A percentile compares a stretch with the other conserved stretches of the same genome.
Evolutionary conservation across 495 filamentous ascomycete species (phyloP).

Genomic region (Aspergillus ellipticus): DNA sequence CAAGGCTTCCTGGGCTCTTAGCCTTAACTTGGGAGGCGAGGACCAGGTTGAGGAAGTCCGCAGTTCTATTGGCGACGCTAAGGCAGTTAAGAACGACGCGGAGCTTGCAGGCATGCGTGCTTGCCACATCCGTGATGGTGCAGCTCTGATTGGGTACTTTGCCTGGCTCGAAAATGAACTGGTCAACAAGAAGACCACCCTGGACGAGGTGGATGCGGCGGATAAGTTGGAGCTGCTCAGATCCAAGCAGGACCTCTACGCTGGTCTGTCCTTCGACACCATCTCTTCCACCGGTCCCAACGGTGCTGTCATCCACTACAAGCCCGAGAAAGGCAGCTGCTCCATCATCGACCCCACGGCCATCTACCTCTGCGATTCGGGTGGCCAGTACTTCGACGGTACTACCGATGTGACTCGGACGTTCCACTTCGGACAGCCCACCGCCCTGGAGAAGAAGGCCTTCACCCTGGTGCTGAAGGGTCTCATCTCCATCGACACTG

Average conservation of each 20-base stretch:
- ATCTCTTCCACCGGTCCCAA: conserved; percentile 95
- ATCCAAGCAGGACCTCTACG: conserved; percentile 76
- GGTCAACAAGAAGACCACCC: conserved; percentile 60
- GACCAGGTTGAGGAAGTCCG: conserved; percentile 80
- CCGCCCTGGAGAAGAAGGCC: conserved; percentile 78
- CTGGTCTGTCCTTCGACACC: conserved; percentile 90
- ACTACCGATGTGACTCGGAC: conserved; percentile 97
- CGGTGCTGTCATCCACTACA: conserved; percentile 97
- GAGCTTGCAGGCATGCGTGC: conserved; percentile 91
- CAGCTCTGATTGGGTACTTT: conserved; percentile 88
- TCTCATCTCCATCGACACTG: conserved; percentile 84
- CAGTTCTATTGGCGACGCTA: conserved; percentile 87
- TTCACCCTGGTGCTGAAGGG: conserved; percentile 97
- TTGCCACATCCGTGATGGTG: conserved; percentile 93
- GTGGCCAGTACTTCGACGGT: conserved; percentile 90
- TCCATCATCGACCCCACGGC: conserved; percentile 78
- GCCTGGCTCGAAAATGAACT: conserved; percentile 94
- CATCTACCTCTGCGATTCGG: conserved; percentile 96
- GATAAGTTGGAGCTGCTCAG: conserved; percentile 86
- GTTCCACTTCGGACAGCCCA: conserved; percentile 84
- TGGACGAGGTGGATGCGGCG: conserved; percentile 88
- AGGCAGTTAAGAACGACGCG: conserved; percentile 93
- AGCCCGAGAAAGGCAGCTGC: conserved; percentile 80
- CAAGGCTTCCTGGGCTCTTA: conserved; percentile 90
- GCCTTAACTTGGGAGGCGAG: conserved; percentile 82